phyloP scores from a whole-genome alignment of 192 early-diverging fungal species.

The Obelidium mucronatum region DNA sequence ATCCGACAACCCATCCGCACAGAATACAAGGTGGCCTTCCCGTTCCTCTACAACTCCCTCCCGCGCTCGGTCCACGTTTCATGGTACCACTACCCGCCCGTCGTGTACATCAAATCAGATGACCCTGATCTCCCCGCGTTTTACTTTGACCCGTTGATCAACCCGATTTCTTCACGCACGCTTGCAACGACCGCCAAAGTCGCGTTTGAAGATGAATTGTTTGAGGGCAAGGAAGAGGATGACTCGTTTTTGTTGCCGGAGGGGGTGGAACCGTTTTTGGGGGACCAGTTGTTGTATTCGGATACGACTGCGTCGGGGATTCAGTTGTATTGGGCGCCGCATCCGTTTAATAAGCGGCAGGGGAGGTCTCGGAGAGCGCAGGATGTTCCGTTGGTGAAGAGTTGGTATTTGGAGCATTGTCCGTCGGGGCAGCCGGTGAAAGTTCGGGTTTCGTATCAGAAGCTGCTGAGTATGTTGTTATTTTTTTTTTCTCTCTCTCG shows the following conservation, averaged over 20 bases:
- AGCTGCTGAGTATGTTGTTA: conserved; percentile 68
- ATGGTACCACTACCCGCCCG: conserved; percentile 92
- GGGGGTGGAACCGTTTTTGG: conserved; percentile 82
- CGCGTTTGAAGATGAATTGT: conserved; percentile 66
- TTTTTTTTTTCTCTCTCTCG: neutral
- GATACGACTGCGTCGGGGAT: conserved; percentile 94
- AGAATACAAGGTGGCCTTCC: conserved; percentile 99
- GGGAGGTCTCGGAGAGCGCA: conserved; percentile 89
- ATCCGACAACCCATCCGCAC: conserved; percentile 98
- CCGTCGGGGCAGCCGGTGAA: conserved; percentile 94
- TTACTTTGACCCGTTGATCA: conserved; percentile 96
- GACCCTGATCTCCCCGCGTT: conserved; percentile 97
- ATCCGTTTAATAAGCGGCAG: conserved; percentile 93
- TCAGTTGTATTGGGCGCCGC: conserved; percentile 96
- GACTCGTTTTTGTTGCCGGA: conserved; percentile 87
- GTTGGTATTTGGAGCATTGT: conserved; percentile 98
- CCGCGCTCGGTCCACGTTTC: conserved; percentile 92
- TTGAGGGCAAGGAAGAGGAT: conserved; percentile 50
- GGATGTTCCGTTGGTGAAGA: conserved; percentile 95
- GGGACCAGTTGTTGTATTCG: conserved; percentile 77
- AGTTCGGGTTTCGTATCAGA: conserved; percentile 98
- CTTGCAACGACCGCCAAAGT: conserved; percentile 57
- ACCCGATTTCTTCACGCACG: conserved; percentile 91
- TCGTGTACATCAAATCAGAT: conserved; percentile 87
- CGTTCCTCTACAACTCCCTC: conserved; percentile 96